Evolutionary conservation across 257 asterid species (phyloP).

Genomic region (Ballota nigra): DNA sequence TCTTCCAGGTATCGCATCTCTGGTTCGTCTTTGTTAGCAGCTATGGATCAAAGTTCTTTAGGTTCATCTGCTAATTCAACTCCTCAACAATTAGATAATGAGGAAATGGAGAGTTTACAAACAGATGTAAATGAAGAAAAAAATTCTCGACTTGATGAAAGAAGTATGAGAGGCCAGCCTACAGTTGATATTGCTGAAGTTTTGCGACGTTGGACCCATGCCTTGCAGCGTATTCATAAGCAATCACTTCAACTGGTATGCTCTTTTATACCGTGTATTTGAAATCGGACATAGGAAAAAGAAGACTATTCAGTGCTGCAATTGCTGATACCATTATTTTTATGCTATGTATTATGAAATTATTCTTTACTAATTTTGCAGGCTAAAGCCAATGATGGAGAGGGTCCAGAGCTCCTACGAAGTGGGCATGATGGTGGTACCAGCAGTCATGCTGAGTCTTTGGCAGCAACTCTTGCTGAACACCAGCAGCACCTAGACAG

Average conservation of each 20-base stretch:
- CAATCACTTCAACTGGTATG: conserved; percentile 89
- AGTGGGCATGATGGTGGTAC: conserved; percentile 63
- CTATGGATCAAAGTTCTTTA: conserved; percentile 86
- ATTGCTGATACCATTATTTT: background rate
- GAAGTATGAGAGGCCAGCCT: conserved; percentile 75
- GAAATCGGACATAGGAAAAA: background rate
- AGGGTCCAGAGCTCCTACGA: conserved; percentile 92
- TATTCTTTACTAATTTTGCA: conserved; percentile 28
- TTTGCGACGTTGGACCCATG: conserved; percentile 97
- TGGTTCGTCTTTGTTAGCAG: conserved; percentile 90
- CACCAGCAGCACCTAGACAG: conserved; percentile 93
- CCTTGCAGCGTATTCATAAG: conserved; percentile 96
- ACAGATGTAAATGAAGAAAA: conserved; percentile 39
- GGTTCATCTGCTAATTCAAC: conserved; percentile 49
- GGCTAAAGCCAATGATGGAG: conserved; percentile 94
- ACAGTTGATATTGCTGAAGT: conserved; percentile 97
- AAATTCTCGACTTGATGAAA: conserved; percentile 61
- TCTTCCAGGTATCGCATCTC: conserved; percentile 90
- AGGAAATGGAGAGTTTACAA: conserved; percentile 51
- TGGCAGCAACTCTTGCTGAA: conserved; percentile 85
- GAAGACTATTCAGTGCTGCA: background rate
- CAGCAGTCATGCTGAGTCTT: conserved; percentile 88
- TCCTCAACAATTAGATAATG: conserved; percentile 51
- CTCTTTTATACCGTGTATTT: background rate
- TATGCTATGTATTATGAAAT: background rate